Base-by-base conservation (phyloP, 129 eudicot genomes). In the Tagetes patula region DNA sequence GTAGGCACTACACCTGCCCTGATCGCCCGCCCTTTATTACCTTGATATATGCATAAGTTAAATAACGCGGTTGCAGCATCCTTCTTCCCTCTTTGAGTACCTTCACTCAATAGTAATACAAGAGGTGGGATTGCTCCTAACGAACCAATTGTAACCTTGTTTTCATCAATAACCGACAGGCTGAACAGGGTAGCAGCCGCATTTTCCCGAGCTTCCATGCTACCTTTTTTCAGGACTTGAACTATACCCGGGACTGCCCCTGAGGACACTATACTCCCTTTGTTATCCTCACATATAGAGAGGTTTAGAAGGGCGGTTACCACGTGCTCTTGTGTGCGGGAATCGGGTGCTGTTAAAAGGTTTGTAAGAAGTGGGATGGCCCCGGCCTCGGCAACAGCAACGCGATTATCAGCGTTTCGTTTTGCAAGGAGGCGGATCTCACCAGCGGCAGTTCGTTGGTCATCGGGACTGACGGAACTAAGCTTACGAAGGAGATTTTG, bases 211-310 rank as follows among this genome's bases (percentile, higher is more conserved):
- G 96, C 96, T 80, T 94, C 98, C 96, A 88, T 87, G 85, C 96
- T 94, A 8, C 98, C 98, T 65, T 67, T 88, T 41, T 74, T 84
- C 46, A 94, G 81, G 40, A 94, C 98, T 27, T 84, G 87, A 63
- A 94, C 98, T 47, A 94, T 94, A 45, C 96, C 98, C 2, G 98
- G 98, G 54, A 94, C 93, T 2, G 98, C 98, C 33, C 98, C 97
- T 0, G 96, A 87, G 47, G 81, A 71, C 11, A 90, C 84, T 10
- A 94, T 94, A 71, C 84, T 86, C 11, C 93, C 89, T 83, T 94
- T 94, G 83, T 94, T 94, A 53, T 90, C 96, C 62, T 94, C 97
- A 3, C 89, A 90, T 2, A 94, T 94, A 8, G 98, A 94, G 12
- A 94, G 96, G 82, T 94, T 94, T 7, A 94, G 91, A 27, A 94